phyloP scores from a whole-genome alignment of 164 flowering plant species.

The Amborella trichopoda region DNA sequence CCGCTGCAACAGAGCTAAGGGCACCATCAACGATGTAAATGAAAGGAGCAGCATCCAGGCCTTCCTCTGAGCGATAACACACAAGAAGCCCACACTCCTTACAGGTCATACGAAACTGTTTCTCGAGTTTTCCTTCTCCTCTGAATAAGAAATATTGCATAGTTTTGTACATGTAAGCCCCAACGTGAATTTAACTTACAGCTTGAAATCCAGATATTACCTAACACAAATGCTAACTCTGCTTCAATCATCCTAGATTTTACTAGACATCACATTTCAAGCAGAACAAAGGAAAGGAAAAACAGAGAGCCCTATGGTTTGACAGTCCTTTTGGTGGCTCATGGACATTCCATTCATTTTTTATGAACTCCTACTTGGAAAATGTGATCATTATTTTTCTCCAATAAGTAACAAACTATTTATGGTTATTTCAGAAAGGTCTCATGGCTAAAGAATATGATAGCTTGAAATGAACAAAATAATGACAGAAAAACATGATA shows the following conservation, averaged over 20 bases:
- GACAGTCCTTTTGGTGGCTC: too few relatives aligned
- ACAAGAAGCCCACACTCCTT: constrained; percentile 85
- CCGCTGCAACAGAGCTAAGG: constrained; percentile 88
- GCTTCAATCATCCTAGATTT: constrained; percentile 1
- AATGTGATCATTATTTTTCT: too few relatives aligned
- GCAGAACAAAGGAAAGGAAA: too few relatives aligned
- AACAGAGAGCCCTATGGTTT: too few relatives aligned
- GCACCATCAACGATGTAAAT: constrained; percentile 89
- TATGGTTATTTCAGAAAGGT: too few relatives aligned
- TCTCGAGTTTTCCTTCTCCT: constrained; percentile 95
- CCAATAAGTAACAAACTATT: too few relatives aligned
- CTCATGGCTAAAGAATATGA: too few relatives aligned
- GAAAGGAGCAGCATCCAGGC: constrained; percentile 59
- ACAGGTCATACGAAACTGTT: constrained; percentile 90
- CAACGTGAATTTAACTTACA: constrained; percentile 11
- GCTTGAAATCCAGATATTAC: constrained; percentile 9
- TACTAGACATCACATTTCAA: too few relatives aligned
- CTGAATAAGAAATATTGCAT: constrained; percentile 28
- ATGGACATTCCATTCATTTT: too few relatives aligned
- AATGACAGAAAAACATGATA: too few relatives aligned
- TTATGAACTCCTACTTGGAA: too few relatives aligned
- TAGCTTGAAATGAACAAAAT: too few relatives aligned
- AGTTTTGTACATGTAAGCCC: constrained; percentile 10
- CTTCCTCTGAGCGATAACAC: constrained; percentile 87
- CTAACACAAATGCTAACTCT: constrained; percentile 11